These are phyloP conservation scores for Naganishia liquefaciens DNA, from an alignment of 1,284 basidiomycete genomes.

Conservation along the genomic window DNA sequence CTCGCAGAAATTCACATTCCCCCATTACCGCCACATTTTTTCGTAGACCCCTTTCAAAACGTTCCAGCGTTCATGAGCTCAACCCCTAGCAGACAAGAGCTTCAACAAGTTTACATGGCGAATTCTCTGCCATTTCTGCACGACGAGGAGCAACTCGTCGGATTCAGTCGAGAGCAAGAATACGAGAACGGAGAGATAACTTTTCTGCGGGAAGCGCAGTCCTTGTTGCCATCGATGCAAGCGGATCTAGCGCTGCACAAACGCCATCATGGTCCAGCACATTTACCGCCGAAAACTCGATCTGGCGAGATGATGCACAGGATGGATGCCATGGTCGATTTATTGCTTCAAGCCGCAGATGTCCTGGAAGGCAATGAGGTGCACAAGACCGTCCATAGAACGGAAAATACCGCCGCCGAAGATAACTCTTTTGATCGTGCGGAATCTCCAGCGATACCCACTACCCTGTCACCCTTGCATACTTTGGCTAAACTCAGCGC, in stretches of 20 bases:
- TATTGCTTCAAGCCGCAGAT: constrained; percentile 11
- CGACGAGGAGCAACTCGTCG: not conserved
- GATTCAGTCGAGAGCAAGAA: not conserved
- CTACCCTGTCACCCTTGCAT: constrained; percentile 14
- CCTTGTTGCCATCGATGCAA: not conserved
- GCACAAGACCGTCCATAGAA: not conserved
- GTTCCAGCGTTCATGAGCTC: not conserved
- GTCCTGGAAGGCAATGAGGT: constrained; percentile 1
- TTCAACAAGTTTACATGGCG: not conserved
- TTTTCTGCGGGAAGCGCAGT: constrained; percentile 3
- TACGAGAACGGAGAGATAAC: constrained; percentile 6
- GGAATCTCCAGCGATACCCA: not conserved
- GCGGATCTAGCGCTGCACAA: not conserved
- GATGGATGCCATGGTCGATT: constrained; percentile 5
- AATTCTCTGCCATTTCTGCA: not conserved
- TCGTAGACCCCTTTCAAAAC: too few relatives aligned
- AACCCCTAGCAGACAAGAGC: too few relatives aligned
- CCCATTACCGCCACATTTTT: not conserved
- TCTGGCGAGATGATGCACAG: not conserved
- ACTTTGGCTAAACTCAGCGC: constrained; percentile 17
- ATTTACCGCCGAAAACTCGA: too few relatives aligned
- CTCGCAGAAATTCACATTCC: not conserved
- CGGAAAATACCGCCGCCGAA: not conserved
- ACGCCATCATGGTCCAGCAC: too few relatives aligned
- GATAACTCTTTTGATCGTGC: not conserved